Percentiles rank a stretch among this genome's conserved stretches.
Conservation (phyloP, 2,329 filamentous ascomycete genomes). For the Pestalotiopsis sp. region DNA sequence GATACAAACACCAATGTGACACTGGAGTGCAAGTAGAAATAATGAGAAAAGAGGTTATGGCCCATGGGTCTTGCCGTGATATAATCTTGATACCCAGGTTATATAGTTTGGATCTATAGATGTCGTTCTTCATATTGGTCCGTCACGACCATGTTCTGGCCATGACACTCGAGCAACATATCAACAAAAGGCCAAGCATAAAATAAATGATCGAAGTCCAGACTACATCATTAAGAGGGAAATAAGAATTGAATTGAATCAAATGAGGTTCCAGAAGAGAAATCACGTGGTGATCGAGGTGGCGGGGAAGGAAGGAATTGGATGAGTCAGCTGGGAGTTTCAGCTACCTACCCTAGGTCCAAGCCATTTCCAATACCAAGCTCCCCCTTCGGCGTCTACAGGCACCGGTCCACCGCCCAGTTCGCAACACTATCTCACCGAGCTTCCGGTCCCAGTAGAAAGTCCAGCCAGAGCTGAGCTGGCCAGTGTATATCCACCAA, state of each 20-base stretch:
- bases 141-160: too few species aligned
- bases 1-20: slow-evolving; percentile 38
- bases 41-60: neutral
- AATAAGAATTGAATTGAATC: too few species aligned
- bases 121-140: too few species aligned
- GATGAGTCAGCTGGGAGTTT: neutral
- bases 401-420: slow-evolving; percentile 3
- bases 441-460: slow-evolving; percentile 5
- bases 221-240: too few species aligned
- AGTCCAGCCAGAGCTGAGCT: neutral
- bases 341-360: neutral
- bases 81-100: too few species aligned
- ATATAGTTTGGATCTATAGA: neutral
- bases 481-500: neutral
- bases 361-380: neutral
- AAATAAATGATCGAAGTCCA: too few species aligned
- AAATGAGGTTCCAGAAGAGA: too few species aligned
- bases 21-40: slow-evolving; percentile 32
- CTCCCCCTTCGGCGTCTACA: slow-evolving; percentile 3
- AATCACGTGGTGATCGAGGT: neutral
- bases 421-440: slow-evolving; percentile 7
- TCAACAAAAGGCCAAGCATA: too few species aligned
- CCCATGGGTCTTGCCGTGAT: neutral
- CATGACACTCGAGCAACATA: too few species aligned
- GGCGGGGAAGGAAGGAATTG: neutral